Evolutionary conservation across 1,284 basidiomycete genomes (phyloP).

Genomic region (Cryptococcus sp.): DNA sequence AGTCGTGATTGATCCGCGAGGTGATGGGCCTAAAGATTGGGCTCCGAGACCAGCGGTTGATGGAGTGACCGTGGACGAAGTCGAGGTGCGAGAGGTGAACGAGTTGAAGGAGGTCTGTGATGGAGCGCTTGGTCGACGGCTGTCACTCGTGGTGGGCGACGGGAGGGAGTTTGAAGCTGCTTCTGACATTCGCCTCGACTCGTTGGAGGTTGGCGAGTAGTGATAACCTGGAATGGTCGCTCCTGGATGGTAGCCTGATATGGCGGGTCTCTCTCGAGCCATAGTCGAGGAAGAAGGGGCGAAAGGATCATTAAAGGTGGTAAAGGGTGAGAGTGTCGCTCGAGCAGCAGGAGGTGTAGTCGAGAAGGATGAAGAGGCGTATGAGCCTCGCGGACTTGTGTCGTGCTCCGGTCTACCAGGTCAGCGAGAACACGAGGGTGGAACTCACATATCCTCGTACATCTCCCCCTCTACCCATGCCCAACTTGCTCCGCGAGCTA

Average conservation of each 20-base stretch:
- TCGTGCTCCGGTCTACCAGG: not conserved
- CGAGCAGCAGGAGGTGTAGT: not conserved
- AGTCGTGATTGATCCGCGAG: not conserved
- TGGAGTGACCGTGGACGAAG: not conserved
- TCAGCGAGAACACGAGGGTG: not conserved
- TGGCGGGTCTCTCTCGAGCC: not conserved
- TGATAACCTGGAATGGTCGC: slow-evolving; percentile 9
- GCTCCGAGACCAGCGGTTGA: not conserved
- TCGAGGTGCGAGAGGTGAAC: no score
- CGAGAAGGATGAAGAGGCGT: not conserved
- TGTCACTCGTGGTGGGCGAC: not conserved
- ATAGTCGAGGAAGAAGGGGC: not conserved
- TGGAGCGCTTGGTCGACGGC: slow-evolving; percentile 4
- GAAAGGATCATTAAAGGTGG: slow-evolving; percentile 9
- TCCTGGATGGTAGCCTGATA: not conserved
- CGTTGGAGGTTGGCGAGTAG: slow-evolving; percentile 7
- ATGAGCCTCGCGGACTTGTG: not conserved
- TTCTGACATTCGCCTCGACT: slow-evolving; percentile 10
- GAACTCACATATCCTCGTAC: slow-evolving; percentile 10
- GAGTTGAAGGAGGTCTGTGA: not conserved
- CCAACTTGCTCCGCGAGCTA: slow-evolving; percentile 29
- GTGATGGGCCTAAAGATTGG: not conserved
- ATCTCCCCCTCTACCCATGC: slow-evolving; percentile 26
- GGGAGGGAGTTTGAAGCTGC: not conserved
- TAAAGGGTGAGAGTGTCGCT: slow-evolving; percentile 1